phyloP scores from a whole-genome alignment of 2,329 filamentous ascomycete genomes.

The Fonsecaea multimorphosa region DNA sequence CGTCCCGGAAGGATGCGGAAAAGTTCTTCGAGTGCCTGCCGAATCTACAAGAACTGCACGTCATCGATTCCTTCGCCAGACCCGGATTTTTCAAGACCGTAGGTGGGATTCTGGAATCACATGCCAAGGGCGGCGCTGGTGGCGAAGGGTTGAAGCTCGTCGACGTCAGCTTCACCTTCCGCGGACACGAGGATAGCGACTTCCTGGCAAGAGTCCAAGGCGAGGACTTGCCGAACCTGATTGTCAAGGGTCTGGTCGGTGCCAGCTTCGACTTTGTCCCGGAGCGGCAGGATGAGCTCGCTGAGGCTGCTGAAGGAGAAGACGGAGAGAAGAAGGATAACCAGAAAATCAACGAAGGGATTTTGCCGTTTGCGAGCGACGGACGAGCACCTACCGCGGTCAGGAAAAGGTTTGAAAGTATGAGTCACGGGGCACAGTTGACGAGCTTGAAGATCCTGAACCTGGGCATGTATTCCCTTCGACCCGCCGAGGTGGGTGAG shows the following conservation, averaged over 20 bases:
- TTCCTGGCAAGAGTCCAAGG: conserved; percentile 49
- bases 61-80: conserved; percentile 56
- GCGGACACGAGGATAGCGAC: conserved; percentile 51
- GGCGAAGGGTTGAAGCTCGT: conserved; percentile 49
- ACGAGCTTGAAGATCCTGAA: conserved; percentile 33
- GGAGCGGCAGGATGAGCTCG: conserved; percentile 23
- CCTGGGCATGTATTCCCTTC: conserved; percentile 34
- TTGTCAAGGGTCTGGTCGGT: conserved; percentile 30
- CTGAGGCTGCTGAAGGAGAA: conserved; percentile 2
- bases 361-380: conserved; percentile 36
- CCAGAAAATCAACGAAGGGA: conserved; percentile 27
- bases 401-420: conserved; percentile 31
- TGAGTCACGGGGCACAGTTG: conserved; percentile 22
- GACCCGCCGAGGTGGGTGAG: conserved; percentile 31
- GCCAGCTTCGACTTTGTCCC: conserved; percentile 34
- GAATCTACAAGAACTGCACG: conserved; percentile 50
- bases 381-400: conserved; percentile 32
- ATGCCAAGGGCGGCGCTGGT: conserved; percentile 13
- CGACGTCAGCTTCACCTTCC: conserved; percentile 56
- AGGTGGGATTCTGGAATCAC: conserved; percentile 38
- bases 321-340: conserved; percentile 25
- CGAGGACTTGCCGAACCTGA: conserved; percentile 32
- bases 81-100: conserved; percentile 49
- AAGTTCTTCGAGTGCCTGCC: conserved; percentile 48
- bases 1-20: conserved; percentile 49